Base-by-base conservation (phyloP, 176 grass and related monocot genomes). In the Oryza meridionalis region DNA sequence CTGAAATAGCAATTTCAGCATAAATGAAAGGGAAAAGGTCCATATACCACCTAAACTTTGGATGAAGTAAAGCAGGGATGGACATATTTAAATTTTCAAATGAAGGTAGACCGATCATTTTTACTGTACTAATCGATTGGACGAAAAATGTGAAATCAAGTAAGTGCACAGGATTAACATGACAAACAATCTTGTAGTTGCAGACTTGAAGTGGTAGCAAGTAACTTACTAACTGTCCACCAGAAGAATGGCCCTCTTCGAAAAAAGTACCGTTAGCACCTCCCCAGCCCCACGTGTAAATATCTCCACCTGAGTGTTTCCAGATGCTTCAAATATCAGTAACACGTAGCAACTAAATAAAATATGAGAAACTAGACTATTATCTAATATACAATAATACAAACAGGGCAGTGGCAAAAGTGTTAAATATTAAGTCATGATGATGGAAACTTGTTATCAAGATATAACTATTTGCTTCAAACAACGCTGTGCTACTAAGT, bases 241-340 rank as follows among this genome's bases (percentile, higher is more conserved):
- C 96, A 64, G 96, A 98, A 65, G 96, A 98, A 86, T 92, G 85
- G 1, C 88, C 82, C 11, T 98, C 96, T 78, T 95, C 89, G 6
- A 98, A 95, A 81, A 95, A 98, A 29, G 96, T 90, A 73, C 93
- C 93, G 81, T 83, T 98, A 24, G 96, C 87, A 47, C 96, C 96
- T 90, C 93, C 92, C 96, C 96, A 98, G 19, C 93, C 96, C 96
- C 96, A 95, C 61, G 96, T 92, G 82, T 93, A 98, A 79, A 98
- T 73, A 64, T 84, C 85, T 80, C 82, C 87, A 88, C 89, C 96
- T 98, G 80, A 70, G 86, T 73, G 70, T 91, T 73, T 77, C 55
- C 35, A 86, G 37, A 42, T 72, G 76, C 50, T 87, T 47, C 75
- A 29, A 85, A 42, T 27, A 70, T 51, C 25, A 63, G 8, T 81